Evolutionary conservation across 345 rosid species (phyloP), one percentile per base, ranked within the genome.

Genomic region (Acer yangbiense): DNA sequence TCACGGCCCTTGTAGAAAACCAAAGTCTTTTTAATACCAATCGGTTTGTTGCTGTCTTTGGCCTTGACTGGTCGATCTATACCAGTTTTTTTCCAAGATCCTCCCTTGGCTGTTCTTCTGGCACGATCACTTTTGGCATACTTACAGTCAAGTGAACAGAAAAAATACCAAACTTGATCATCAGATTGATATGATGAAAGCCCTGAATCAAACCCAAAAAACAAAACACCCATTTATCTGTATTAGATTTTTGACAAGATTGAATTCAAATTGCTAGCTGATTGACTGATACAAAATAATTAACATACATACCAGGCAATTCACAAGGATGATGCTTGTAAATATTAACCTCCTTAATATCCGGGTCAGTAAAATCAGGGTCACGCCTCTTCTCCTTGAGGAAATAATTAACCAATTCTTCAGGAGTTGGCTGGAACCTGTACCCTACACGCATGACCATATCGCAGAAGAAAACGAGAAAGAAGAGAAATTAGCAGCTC

Each of bases 21-120:
- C 75, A 88, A 41, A 11, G 76, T 83, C 77, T 64, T 87, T 78
- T 85, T 87, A 0, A 44, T 57, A 14, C 89, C 91, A 20, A 86
- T 84, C 79, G 63, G 75, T 5, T 50, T 72, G 6, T 16, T 39
- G 18, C 85, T 29, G 46, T 54, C 27, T 44, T 27, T 77, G 17
- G 50, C 79, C 35, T 62, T 73, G 75, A 87, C 72, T 20, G 25
- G 1, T 3, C 86, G 81, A 68, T 62, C 64, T 9, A 17, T 63
- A 9, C 90, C 89, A 0, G 90, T 84, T 16, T 71, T 5, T 80
- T 89, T 87, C 90, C 90, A 89, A 27, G 6, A 78, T 7, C 92
- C 90, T n/a, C 12, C 3, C 44, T 9, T 21, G 4, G 88, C 82
- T 1, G 43, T 79, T 73, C 92, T 80, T 64, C 75, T 78, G 18